Evolutionary conservation across 331 rosid genomes (phyloP).

Genomic region (Erythrophleum ivorense): DNA sequence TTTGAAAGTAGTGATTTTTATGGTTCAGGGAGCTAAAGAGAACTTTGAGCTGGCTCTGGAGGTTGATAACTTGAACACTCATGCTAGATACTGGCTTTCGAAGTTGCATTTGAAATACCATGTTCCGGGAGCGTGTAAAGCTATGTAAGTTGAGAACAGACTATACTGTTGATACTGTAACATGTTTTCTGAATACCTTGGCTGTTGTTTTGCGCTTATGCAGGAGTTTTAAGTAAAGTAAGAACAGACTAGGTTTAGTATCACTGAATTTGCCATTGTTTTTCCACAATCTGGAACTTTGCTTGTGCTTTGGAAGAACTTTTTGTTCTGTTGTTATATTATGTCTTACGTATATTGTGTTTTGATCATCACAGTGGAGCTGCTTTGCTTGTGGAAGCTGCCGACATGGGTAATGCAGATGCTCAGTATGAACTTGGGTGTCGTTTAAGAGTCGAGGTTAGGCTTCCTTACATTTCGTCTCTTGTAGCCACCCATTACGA

Average conservation of each 20-base stretch:
- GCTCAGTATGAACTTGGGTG: constrained; percentile 91
- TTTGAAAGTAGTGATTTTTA: too few species aligned
- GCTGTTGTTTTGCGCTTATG: constrained; percentile 19
- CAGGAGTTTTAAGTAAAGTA: too few species aligned
- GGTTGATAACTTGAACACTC: constrained; percentile 77
- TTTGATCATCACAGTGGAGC: constrained; percentile 64
- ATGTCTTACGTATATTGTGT: not conserved
- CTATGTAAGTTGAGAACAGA: constrained; percentile 71
- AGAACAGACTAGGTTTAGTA: too few species aligned
- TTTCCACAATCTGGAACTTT: too few species aligned
- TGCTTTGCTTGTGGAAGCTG: constrained; percentile 84
- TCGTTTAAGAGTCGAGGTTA: constrained; percentile 76
- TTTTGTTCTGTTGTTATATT: too few species aligned
- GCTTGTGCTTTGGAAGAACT: too few species aligned
- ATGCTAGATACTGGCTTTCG: constrained; percentile 86
- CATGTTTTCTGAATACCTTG: not conserved
- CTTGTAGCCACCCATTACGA: not conserved
- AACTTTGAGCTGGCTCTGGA: constrained; percentile 89
- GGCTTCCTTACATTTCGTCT: constrained; percentile 22
- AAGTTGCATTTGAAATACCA: constrained; percentile 87
- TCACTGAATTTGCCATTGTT: too few species aligned
- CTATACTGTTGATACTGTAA: not conserved
- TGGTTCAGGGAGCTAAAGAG: constrained; percentile 70
- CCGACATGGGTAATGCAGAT: constrained; percentile 83
- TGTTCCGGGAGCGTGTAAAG: constrained; percentile 77